These are phyloP conservation scores for Chytridium lagenaria DNA, from an alignment of 371 early-diverging fungal genomes.

Conservation along the genomic window DNA sequence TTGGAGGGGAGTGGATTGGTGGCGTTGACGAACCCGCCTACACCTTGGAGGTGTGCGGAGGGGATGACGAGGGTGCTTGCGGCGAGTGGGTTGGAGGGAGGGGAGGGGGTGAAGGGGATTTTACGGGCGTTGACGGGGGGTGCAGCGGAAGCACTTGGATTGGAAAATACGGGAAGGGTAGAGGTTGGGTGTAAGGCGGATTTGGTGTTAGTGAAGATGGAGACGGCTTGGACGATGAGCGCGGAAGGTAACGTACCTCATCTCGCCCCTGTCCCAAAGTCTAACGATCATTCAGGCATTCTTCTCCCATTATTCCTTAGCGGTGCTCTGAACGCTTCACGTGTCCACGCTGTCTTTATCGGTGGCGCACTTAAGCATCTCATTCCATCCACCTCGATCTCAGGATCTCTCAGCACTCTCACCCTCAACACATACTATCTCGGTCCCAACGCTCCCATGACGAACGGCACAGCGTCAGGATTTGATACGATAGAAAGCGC, in stretches of 20 bases:
- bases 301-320: slow-evolving; percentile 33
- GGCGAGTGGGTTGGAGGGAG: neutral
- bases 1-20: slow-evolving; percentile 11
- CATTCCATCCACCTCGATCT: slow-evolving; percentile 13
- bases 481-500: slow-evolving; percentile 82
- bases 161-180: slow-evolving; percentile 19
- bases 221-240: slow-evolving; percentile 29
- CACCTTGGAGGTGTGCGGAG: slow-evolving; percentile 4
- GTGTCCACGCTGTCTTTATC: slow-evolving; percentile 40
- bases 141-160: slow-evolving; percentile 7
- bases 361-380: slow-evolving; percentile 30
- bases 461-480: neutral
- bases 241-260: slow-evolving; percentile 33
- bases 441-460: slow-evolving; percentile 30
- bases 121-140: slow-evolving; percentile 17
- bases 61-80: neutral
- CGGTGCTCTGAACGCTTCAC: neutral
- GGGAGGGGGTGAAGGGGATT: neutral
- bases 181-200: slow-evolving; percentile 34
- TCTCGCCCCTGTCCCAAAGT: neutral
- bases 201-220: slow-evolving; percentile 39
- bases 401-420: slow-evolving; percentile 24
- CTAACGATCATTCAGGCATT: slow-evolving; percentile 15
- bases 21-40: neutral
- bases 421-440: slow-evolving; percentile 41